Conservation (phyloP, 2,329 filamentous ascomycete species). For the Coniella vitis region DNA sequence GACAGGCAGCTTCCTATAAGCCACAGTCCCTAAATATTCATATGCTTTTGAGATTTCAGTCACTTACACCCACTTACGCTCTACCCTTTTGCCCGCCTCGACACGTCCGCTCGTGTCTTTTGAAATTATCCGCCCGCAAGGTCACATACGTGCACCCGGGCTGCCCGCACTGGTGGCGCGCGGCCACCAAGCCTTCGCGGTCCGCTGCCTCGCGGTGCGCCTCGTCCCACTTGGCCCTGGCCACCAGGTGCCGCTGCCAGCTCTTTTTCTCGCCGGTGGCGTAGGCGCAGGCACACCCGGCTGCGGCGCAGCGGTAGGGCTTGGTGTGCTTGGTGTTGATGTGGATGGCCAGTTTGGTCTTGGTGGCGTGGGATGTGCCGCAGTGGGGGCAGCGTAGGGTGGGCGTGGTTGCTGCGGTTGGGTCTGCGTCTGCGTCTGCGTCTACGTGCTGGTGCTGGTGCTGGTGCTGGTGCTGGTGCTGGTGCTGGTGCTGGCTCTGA, state of each 20-base stretch:
- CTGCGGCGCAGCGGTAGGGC: slow-evolving; percentile 12
- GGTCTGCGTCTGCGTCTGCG: no score
- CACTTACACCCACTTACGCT: background rate
- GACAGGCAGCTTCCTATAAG: no score
- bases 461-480: background rate
- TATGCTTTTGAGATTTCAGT: no score
- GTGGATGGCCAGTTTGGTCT: slow-evolving; percentile 10
- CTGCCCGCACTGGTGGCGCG: slow-evolving; percentile 2
- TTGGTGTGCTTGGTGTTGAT: slow-evolving; percentile 15
- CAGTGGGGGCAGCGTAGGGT: slow-evolving; percentile 6
- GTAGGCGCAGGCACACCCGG: slow-evolving; percentile 5
- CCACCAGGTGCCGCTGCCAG: slow-evolving; percentile 11
- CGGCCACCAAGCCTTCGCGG: background rate
- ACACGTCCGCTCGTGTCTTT: slow-evolving; percentile 4
- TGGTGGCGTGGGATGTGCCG: slow-evolving; percentile 3
- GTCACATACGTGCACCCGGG: slow-evolving; percentile 9
- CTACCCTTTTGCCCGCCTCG: no score
- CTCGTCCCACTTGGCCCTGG: slow-evolving; percentile 10
- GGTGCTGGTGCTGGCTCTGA: no score
- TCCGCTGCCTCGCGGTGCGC: slow-evolving; percentile 8
- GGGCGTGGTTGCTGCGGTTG: background rate
- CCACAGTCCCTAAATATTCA: no score
- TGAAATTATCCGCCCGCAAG: slow-evolving; percentile 11
- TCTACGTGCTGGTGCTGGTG: no score
- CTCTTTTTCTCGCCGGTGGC: slow-evolving; percentile 14